Percentiles rank a stretch among this genome's conserved stretches.
Conservation (phyloP, 306 rosid species). For the Hippophae gyantsensis region DNA sequence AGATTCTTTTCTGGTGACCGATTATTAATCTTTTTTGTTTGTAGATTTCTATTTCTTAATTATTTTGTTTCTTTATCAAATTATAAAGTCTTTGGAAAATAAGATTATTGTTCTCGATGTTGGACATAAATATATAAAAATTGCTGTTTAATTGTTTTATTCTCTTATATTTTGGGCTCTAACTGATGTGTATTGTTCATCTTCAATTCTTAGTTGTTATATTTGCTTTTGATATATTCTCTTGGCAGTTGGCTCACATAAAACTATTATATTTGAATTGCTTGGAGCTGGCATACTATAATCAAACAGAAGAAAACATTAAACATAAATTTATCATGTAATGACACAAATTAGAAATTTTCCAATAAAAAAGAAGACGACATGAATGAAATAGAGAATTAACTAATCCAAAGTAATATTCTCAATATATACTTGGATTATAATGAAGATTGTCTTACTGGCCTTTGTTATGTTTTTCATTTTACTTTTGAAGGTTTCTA, state of each 20-base stretch:
- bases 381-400: background rate
- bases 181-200: background rate
- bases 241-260: background rate
- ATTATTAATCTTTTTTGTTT: too few species aligned
- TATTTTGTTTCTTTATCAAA: background rate
- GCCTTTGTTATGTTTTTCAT: background rate
- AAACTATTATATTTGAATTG: slow-evolving; percentile 8
- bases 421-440: background rate
- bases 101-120: slow-evolving; percentile 4
- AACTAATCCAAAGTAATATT: background rate
- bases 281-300: slow-evolving; percentile 4
- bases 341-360: background rate
- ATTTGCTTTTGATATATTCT: background rate
- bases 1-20: background rate
- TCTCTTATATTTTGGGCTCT: background rate
- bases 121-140: slow-evolving; percentile 1
- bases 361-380: background rate
- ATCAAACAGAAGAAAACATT: background rate
- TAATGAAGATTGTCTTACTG: background rate
- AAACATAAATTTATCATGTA: background rate
- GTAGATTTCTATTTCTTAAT: background rate
- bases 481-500: slow-evolving; percentile 6
- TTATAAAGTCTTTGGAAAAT: background rate
- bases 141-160: background rate
- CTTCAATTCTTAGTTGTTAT: background rate